Evolutionary conservation across 2,329 filamentous ascomycete species (phyloP).

Genomic region (Fusarium paranaense): DNA sequence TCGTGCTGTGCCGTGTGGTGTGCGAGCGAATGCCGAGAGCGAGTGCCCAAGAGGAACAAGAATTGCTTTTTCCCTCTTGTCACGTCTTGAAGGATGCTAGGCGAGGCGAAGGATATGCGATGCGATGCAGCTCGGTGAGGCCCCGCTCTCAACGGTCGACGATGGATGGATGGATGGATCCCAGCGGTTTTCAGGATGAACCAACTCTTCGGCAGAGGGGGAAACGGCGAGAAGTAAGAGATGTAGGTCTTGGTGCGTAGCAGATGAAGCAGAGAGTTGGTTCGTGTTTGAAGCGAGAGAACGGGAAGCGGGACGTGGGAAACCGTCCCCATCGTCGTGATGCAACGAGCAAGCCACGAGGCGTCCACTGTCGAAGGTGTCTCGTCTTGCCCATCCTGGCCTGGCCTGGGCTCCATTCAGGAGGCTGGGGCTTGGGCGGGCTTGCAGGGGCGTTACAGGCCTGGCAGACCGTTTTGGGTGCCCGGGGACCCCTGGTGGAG

Average conservation of each 20-base stretch:
- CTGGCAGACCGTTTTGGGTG: constrained; percentile 11
- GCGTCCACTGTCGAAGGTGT: constrained; percentile 4
- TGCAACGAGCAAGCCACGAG: constrained; percentile 9
- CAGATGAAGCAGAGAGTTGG: constrained; percentile 8
- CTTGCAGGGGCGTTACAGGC: constrained; percentile 14
- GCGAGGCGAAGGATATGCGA: constrained; percentile 18
- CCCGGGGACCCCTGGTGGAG: not conserved
- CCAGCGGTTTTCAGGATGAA: constrained; percentile 6
- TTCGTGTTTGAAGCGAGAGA: constrained; percentile 10
- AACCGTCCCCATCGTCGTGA: constrained; percentile 8
- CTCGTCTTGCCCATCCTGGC: not conserved
- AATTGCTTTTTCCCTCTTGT: constrained; percentile 30
- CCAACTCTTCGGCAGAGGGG: not conserved
- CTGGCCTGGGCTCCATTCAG: not conserved
- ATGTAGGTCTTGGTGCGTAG: not conserved
- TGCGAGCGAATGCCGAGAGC: constrained; percentile 1
- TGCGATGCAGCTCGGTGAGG: constrained; percentile 19
- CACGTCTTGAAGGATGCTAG: constrained; percentile 4
- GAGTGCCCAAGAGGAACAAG: not conserved
- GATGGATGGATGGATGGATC: not conserved
- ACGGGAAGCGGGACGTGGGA: constrained; percentile 24
- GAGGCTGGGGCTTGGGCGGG: constrained; percentile 15
- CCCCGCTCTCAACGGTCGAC: constrained; percentile 33
- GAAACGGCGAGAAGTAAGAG: not conserved
- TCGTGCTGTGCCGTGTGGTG: not conserved